phyloP scores from a whole-genome alignment of 805 yeast species.

The Candida pseudofarinosa region DNA sequence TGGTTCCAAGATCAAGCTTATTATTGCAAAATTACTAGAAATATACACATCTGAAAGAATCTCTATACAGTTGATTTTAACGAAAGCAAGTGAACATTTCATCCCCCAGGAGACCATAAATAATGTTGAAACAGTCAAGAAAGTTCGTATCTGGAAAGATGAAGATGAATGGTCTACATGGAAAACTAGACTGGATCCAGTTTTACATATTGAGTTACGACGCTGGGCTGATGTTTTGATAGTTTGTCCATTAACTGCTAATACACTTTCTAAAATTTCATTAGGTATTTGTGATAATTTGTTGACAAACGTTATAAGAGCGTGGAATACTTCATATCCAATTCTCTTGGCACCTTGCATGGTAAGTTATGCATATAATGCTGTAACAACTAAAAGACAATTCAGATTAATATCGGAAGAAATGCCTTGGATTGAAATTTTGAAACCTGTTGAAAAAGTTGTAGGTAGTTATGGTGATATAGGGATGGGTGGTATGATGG shows the following conservation, averaged over 20 bases:
- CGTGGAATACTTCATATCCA: conserved; percentile 93
- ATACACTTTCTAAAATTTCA: conserved; percentile 84
- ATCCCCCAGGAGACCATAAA: conserved; percentile 43
- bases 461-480: conserved; percentile 92
- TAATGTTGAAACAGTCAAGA: conserved; percentile 34
- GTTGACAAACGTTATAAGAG: conserved; percentile 83
- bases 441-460: conserved; percentile 92
- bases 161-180: conserved; percentile 69
- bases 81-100: conserved; percentile 51
- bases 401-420: conserved; percentile 73
- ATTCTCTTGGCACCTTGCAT: conserved; percentile 91
- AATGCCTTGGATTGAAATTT: conserved; percentile 93
- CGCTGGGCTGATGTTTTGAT: conserved; percentile 95
- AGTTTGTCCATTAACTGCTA: conserved; percentile 93
- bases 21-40: conserved; percentile 49
- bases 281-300: conserved; percentile 90
- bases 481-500: conserved; percentile 99
- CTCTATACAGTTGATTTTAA: conserved; percentile 51
- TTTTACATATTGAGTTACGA: conserved; percentile 87
- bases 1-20: conserved; percentile 47
- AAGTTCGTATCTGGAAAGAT: conserved; percentile 54
- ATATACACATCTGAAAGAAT: conserved; percentile 49
- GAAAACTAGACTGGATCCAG: conserved; percentile 81
- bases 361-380: conserved; percentile 89
- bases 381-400: conserved; percentile 83